phyloP scores from a whole-genome alignment of 164 flowering plant genomes.

The Cinnamomum chago region DNA sequence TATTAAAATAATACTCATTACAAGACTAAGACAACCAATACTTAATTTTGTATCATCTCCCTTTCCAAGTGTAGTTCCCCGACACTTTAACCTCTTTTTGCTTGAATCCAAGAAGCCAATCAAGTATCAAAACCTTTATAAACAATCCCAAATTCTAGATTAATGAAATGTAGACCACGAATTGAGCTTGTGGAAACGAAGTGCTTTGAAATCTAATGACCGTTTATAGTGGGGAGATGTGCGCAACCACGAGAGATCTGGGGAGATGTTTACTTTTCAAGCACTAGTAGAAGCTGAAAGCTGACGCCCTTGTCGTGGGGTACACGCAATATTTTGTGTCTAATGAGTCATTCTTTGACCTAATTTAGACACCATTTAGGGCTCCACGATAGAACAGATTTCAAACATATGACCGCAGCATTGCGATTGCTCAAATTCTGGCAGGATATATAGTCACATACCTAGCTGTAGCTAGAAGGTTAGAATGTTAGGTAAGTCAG shows the following conservation, averaged over 20 bases:
- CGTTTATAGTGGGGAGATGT: conserved; percentile 26
- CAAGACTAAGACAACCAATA: conserved; percentile 15
- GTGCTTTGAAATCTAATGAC: conserved; percentile 2
- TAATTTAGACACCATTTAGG: neutral
- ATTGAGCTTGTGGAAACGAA: conserved; percentile 14
- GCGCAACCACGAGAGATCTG: conserved; percentile 21
- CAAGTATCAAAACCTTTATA: conserved; percentile 19
- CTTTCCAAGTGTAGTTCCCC: conserved; percentile 8
- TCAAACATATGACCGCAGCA: neutral
- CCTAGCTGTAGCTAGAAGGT: too few species aligned
- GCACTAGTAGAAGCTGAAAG: neutral
- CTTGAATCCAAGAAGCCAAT: conserved; percentile 21
- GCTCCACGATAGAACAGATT: neutral
- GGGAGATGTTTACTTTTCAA: conserved; percentile 16
- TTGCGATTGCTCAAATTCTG: neutral
- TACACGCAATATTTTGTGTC: neutral
- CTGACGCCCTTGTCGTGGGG: neutral
- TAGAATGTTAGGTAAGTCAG: too few species aligned
- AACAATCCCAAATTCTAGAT: conserved; percentile 23
- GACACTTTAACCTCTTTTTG: conserved; percentile 10
- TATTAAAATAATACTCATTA: conserved; percentile 9
- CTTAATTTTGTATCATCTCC: conserved; percentile 13
- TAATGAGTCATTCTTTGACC: neutral
- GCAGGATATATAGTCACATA: too few species aligned
- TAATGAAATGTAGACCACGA: conserved; percentile 24